These are phyloP conservation scores for Escovopsis sp. DNA, from an alignment of 2,329 filamentous ascomycete species.

Conservation along the genomic window DNA sequence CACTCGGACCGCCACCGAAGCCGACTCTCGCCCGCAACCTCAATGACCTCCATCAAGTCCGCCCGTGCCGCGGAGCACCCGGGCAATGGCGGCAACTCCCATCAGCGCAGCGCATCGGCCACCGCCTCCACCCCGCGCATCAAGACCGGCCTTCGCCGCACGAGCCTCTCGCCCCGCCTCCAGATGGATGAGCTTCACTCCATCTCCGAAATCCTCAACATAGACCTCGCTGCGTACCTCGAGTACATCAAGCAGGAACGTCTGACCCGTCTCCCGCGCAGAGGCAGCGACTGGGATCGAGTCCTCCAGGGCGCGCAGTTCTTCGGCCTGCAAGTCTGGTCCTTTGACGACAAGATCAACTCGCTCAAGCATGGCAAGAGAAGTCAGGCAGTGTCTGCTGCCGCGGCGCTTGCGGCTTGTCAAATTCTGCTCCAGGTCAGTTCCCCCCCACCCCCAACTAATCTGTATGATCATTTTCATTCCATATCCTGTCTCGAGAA, in stretches of 20 bases:
- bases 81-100: too few species aligned
- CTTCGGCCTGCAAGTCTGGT: slow-evolving; percentile 25
- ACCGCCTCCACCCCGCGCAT: too few species aligned
- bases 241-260: slow-evolving; percentile 24
- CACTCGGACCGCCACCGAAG: too few species aligned
- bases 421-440: slow-evolving; percentile 24
- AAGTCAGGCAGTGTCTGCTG: slow-evolving; percentile 7
- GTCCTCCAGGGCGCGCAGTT: slow-evolving; percentile 26
- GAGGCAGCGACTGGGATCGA: slow-evolving; percentile 27
- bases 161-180: too few species aligned
- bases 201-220: not conserved
- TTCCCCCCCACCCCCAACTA: not conserved
- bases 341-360: slow-evolving; percentile 20
- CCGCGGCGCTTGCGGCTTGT: slow-evolving; percentile 22
- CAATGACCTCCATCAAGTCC: too few species aligned
- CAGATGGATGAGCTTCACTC: too few species aligned
- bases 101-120: too few species aligned
- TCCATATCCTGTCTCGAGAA: too few species aligned
- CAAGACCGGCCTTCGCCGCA: too few species aligned
- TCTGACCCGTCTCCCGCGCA: slow-evolving; percentile 25
- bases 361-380: slow-evolving; percentile 10
- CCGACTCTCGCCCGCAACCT: too few species aligned
- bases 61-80: too few species aligned
- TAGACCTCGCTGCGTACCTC: slow-evolving; percentile 13
- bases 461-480: too few species aligned